Conservation (phyloP, 495 filamentous ascomycete genomes). For the Neurospora sp. region DNA sequence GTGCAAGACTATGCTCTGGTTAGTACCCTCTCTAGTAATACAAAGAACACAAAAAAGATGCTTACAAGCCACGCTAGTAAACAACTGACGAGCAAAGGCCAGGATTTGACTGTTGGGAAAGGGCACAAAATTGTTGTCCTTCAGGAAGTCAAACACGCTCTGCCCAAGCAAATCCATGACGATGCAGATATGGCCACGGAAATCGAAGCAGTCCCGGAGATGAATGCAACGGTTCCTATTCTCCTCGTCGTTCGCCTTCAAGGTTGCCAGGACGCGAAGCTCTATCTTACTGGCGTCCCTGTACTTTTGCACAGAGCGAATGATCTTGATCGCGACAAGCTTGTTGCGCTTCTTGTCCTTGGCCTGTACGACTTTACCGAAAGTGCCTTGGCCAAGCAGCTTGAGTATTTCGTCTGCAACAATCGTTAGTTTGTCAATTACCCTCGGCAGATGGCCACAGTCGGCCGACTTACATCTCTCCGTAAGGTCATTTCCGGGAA, state of each 20-base stretch:
- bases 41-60: conserved; percentile 8
- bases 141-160: conserved; percentile 97
- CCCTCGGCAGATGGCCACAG: background rate
- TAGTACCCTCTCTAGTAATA: conserved; percentile 12
- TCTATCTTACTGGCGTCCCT: conserved; percentile 96
- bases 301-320: conserved; percentile 95
- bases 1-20: conserved; percentile 62
- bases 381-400: conserved; percentile 91
- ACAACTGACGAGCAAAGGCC: conserved; percentile 85
- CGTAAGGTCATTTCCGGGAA: conserved; percentile 70
- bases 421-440: background rate
- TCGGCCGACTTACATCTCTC: conserved; percentile 67
- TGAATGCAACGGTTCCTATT: conserved; percentile 98
- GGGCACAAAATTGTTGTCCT: conserved; percentile 86
- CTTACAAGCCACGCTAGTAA: conserved; percentile 98
- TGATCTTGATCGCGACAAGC: conserved; percentile 91
- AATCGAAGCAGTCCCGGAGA: conserved; percentile 94
- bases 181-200: conserved; percentile 95
- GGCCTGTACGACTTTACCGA: conserved; percentile 95
- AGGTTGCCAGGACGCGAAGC: conserved; percentile 79
- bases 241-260: conserved; percentile 78
- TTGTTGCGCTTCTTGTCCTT: conserved; percentile 64
- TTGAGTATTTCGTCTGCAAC: conserved; percentile 69
- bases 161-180: conserved; percentile 94
- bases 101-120: conserved; percentile 99